A percentile compares a stretch with the other conserved stretches of the same genome.
phyloP scores from a whole-genome alignment of 805 yeast species.

The Wickerhamomyces xylosicus region DNA sequence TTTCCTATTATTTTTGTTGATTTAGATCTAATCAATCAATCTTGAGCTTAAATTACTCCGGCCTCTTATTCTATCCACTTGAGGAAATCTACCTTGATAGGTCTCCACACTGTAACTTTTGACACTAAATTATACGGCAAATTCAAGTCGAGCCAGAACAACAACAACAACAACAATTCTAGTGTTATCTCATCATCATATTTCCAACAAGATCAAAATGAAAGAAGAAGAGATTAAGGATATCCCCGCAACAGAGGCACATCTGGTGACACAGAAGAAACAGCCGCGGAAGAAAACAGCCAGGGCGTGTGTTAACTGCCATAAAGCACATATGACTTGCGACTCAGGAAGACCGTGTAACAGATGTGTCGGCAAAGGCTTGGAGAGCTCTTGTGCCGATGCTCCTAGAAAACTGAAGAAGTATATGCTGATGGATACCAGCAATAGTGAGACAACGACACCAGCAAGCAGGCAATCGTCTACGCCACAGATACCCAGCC shows the following conservation, averaged over 20 bases:
- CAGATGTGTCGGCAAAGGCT: constrained; percentile 63
- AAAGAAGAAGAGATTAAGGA: background rate
- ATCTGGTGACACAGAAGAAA: background rate
- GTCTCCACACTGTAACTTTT: too few species aligned
- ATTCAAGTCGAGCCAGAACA: too few species aligned
- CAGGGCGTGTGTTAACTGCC: constrained; percentile 88
- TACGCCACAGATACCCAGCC: constrained; percentile 6
- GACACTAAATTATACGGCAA: too few species aligned
- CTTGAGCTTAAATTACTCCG: too few species aligned
- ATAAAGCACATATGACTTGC: constrained; percentile 86
- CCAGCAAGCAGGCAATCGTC: too few species aligned
- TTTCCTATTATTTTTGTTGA: too few species aligned
- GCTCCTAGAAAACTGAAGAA: constrained; percentile 85
- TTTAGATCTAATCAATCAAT: too few species aligned
- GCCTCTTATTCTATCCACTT: too few species aligned
- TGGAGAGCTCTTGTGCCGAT: constrained; percentile 66
- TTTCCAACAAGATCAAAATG: background rate
- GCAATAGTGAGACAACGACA: constrained; percentile 3
- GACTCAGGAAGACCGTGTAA: constrained; percentile 75
- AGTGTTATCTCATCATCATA: too few species aligned
- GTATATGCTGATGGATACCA: constrained; percentile 53
- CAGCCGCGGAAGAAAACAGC: constrained; percentile 53
- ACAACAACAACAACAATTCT: too few species aligned
- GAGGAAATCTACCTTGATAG: too few species aligned
- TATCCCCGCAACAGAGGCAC: background rate